A percentile compares a stretch with the other conserved stretches of the same genome.
These are phyloP conservation scores for Psilocybe cubensis DNA, from an alignment of 768 basidiomycete species.

Conservation along the genomic window DNA sequence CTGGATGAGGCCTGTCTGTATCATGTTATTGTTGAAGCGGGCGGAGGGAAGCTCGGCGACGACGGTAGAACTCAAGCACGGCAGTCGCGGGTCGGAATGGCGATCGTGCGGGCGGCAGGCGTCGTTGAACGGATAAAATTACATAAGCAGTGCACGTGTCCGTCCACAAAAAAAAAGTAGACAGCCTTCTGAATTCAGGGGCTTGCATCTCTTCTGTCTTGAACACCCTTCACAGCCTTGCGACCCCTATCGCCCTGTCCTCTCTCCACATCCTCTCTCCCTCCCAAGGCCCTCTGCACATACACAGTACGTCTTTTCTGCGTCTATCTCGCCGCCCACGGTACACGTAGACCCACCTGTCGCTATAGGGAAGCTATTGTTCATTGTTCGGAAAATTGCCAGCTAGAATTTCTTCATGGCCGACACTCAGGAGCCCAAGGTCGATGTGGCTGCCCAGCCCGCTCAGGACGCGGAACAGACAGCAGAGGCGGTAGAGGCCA, in stretches of 20 bases:
- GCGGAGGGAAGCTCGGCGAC: too few species aligned
- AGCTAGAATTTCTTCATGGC: slow-evolving; percentile 8
- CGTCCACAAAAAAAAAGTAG: slow-evolving; percentile 17
- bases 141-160: slow-evolving; percentile 17
- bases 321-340: neutral
- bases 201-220: slow-evolving; percentile 17
- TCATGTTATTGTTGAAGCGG: slow-evolving; percentile 54
- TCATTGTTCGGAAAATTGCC: slow-evolving; percentile 1
- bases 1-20: slow-evolving; percentile 79
- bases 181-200: slow-evolving; percentile 19
- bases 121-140: neutral
- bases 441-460: neutral
- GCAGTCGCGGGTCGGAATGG: neutral
- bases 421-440: slow-evolving; percentile 2
- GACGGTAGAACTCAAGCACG: neutral
- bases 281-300: neutral
- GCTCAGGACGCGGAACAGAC: neutral
- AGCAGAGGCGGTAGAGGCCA: neutral
- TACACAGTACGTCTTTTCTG: neutral
- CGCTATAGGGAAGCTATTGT: neutral
- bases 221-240: slow-evolving; percentile 7
- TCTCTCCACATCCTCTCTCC: slow-evolving; percentile 11
- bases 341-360: neutral
- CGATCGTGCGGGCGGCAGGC: slow-evolving; percentile 1
- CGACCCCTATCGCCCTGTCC: slow-evolving; percentile 16